Base-by-base conservation (phyloP, 192 early-diverging fungal genomes). In the Coemansia sp. region DNA sequence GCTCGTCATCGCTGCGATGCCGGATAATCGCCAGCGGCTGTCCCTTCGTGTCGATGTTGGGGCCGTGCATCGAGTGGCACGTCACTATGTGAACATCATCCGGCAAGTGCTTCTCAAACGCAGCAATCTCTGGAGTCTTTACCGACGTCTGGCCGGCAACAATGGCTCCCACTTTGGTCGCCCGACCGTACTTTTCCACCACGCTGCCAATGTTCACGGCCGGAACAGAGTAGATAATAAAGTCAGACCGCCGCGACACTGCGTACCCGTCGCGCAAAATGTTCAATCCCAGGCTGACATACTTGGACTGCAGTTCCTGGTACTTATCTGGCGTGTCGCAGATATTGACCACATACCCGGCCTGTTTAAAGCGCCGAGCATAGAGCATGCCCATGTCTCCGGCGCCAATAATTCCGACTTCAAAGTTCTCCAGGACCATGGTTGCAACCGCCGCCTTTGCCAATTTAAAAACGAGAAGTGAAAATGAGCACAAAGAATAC, bases 321-420 rank as follows among this genome's bases (percentile, higher is more conserved):
- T 86, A 92, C 8, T 79, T 80, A 11, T 77, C 65, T 7, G 92
- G 93, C 39, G 87, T 70, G 70, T 98, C 96, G 68, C 92, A 95
- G 17, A 94, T 81, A 60, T 92, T 87, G 29, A 98, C 84, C 18
- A 85, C 48, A 33, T 78, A 96, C 7, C 93, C 93, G 10, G 86
- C 84, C 31, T 78, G 57, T n/a, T 64, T 47, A 40, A 97, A 84
- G 37, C 66, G 75, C 15, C 68, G 68, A 1, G 90, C 92, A 56
- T 97, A 98, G 29, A 97, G 83, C 50, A 82, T 79, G 31, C 94
- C 95, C 94, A 98, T 98, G 64, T 92, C 94, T 43, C 95, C 94
- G 62, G 85, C 85, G 23, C 95, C 95, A 46, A 98, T 95, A 52
- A 98, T 87, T 18, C 95, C 95, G 48, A 98, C 77, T 37, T 94